Evolutionary conservation across 345 rosid genomes (phyloP).

Genomic region (Salix brachista): DNA sequence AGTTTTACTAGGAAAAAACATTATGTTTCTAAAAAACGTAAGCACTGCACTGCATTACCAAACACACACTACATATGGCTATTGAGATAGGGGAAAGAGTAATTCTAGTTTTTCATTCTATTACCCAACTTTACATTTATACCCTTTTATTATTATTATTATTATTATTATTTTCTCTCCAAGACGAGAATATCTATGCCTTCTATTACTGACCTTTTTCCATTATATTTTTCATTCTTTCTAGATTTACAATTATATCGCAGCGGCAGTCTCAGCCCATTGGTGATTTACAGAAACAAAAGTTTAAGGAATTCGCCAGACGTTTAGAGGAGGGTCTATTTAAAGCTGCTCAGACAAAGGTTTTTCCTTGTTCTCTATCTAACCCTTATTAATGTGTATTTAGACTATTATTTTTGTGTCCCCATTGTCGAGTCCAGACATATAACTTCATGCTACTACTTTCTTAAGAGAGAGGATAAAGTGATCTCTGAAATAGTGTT

Average conservation of each 20-base stretch:
- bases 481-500: background rate
- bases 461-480: background rate
- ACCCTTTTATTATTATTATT: background rate
- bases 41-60: background rate
- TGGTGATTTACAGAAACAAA: conserved; percentile 43
- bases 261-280: conserved; percentile 46
- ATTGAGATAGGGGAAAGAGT: background rate
- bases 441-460: background rate
- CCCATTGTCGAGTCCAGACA: too few species aligned
- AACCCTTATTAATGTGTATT: background rate
- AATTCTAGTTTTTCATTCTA: background rate
- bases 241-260: conserved; percentile 47
- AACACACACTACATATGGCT: background rate
- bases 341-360: conserved; percentile 68
- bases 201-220: conserved; percentile 3
- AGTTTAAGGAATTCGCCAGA: conserved; percentile 53
- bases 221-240: conserved; percentile 10
- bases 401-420: background rate
- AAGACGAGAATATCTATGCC: background rate
- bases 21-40: too few species aligned
- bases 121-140: background rate
- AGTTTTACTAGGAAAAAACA: background rate
- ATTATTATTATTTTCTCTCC: background rate
- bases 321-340: conserved; percentile 87
- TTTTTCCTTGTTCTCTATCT: conserved; percentile 13